Percentiles rank a stretch among this genome's conserved stretches.
phyloP scores from a whole-genome alignment of 2,329 filamentous ascomycete species.

The Chrysosporium queenslandicum region DNA sequence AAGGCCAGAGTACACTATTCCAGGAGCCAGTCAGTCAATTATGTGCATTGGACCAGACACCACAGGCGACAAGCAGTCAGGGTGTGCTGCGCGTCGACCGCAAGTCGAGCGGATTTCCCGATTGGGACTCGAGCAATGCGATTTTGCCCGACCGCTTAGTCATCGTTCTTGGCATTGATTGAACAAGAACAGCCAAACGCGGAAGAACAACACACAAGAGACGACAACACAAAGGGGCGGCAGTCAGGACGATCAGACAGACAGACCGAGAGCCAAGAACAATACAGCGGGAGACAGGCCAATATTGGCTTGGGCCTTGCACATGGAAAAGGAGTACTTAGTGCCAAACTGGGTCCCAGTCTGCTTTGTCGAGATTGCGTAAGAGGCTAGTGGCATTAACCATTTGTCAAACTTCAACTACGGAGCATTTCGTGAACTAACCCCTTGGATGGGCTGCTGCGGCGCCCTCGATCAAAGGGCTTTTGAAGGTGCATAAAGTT shows the following conservation, averaged over 20 bases:
- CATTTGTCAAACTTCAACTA: slow-evolving; percentile 1
- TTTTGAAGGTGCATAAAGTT: not conserved
- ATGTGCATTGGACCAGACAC: no score
- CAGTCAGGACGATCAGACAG: no score
- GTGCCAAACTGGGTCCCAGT: no score
- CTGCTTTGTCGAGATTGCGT: not conserved
- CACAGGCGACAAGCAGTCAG: not conserved
- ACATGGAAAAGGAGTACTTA: no score
- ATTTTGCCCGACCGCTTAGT: slow-evolving; percentile 1
- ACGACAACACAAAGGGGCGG: not conserved
- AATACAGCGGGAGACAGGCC: not conserved
- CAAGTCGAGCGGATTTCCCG: not conserved
- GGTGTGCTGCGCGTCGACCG: not conserved
- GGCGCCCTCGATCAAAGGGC: not conserved
- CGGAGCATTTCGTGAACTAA: no score
- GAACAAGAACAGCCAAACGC: no score
- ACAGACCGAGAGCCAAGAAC: no score
- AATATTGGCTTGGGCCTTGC: no score
- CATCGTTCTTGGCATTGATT: slow-evolving; percentile 4
- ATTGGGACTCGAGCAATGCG: not conserved
- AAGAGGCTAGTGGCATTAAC: not conserved
- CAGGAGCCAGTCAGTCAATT: no score
- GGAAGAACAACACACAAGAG: not conserved
- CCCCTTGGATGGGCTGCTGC: no score
- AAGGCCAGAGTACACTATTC: no score